Percentiles rank a stretch among this genome's conserved stretches.
These are phyloP conservation scores for Thelonectria discophora DNA, from an alignment of 2,329 filamentous ascomycete species.

Conservation along the genomic window DNA sequence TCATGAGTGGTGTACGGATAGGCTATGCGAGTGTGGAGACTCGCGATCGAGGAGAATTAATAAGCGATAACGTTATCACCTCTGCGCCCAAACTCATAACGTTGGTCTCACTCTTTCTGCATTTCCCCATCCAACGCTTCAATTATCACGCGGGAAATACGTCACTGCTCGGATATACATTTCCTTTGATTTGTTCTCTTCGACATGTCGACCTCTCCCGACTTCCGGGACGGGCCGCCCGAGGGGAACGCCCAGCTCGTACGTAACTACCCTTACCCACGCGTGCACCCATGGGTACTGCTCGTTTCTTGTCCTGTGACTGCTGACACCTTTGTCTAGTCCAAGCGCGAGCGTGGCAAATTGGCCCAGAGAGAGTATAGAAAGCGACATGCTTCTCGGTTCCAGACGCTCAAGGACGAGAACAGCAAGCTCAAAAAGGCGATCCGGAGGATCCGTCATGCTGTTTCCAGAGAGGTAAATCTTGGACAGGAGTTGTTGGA, in stretches of 20 bases:
- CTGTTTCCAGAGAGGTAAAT: constrained; percentile 23
- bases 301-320: not conserved
- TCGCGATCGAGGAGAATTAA: constrained; percentile 7
- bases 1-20: not conserved
- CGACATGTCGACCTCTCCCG: constrained; percentile 31
- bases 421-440: constrained; percentile 37
- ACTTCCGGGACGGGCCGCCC: constrained; percentile 11
- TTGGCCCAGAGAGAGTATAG: constrained; percentile 41
- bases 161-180: not conserved
- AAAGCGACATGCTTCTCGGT: constrained; percentile 39
- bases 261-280: not conserved
- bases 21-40: not conserved
- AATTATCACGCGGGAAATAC: constrained; percentile 1
- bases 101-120: not conserved
- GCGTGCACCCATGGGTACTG: not conserved
- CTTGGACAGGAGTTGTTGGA: constrained; percentile 27
- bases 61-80: constrained; percentile 24
- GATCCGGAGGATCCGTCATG: constrained; percentile 29
- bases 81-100: not conserved
- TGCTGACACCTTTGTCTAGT: constrained; percentile 20
- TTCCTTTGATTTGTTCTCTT: not conserved
- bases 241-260: constrained; percentile 1
- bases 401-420: constrained; percentile 39
- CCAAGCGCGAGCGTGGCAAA: constrained; percentile 40
- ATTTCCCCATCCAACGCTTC: not conserved